A percentile compares a stretch with the other conserved stretches of the same genome.
phyloP scores from a whole-genome alignment of 2,329 filamentous ascomycete species.

The Pochonia chlamydosporia region DNA sequence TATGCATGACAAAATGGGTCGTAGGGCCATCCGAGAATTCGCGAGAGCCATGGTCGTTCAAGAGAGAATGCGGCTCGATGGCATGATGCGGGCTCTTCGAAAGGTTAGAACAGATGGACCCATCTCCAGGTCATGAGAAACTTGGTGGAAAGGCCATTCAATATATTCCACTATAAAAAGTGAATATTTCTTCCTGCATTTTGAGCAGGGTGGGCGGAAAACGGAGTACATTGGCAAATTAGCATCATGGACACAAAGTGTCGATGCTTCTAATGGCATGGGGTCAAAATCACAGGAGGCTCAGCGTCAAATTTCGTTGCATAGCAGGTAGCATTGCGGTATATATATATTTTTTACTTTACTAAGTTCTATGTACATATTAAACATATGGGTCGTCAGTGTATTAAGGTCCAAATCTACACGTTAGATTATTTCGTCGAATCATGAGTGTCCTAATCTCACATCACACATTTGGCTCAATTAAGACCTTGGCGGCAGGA shows the following conservation, averaged over 20 bases:
- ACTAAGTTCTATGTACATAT: not conserved
- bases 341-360: not conserved
- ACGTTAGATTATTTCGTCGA: not conserved
- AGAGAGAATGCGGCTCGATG: constrained; percentile 73
- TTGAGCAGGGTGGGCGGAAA: too few relatives aligned
- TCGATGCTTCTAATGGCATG: not conserved
- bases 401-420: not conserved
- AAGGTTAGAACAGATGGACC: constrained; percentile 33
- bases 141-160: too few relatives aligned
- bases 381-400: not conserved
- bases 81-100: constrained; percentile 73
- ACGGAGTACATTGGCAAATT: too few relatives aligned
- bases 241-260: too few relatives aligned
- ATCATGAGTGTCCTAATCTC: not conserved
- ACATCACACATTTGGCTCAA: not conserved
- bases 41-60: constrained; percentile 72
- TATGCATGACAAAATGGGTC: constrained; percentile 71
- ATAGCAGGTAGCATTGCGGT: not conserved
- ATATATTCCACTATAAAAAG: too few relatives aligned
- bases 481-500: too few relatives aligned
- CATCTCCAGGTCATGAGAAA: not conserved
- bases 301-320: not conserved
- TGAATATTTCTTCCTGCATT: too few relatives aligned
- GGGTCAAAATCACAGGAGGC: not conserved
- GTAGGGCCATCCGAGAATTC: constrained; percentile 68